Conservation (phyloP, 306 rosid genomes). For the Pueraria montana region DNA sequence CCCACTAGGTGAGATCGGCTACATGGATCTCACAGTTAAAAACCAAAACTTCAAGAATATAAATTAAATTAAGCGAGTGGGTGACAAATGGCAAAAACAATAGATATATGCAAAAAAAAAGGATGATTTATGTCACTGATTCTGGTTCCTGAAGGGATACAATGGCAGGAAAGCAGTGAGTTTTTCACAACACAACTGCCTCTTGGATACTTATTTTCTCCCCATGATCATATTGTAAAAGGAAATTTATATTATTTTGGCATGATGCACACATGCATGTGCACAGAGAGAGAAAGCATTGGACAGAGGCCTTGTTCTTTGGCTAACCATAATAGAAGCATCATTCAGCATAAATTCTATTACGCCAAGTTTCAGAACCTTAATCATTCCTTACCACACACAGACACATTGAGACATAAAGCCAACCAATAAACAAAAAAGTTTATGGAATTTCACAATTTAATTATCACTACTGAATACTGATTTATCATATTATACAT, state of each 20-base stretch:
- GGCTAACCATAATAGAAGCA: neutral
- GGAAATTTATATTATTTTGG: neutral
- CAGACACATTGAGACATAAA: neutral
- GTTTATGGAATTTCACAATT: conserved; percentile 1
- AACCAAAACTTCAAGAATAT: conserved; percentile 2
- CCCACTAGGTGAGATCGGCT: no score
- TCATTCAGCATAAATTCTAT: conserved; percentile 31
- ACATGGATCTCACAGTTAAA: no score
- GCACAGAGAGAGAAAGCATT: neutral
- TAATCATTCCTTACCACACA: conserved; percentile 3
- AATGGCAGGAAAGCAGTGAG: conserved; percentile 17
- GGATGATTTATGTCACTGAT: neutral
- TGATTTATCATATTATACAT: conserved; percentile 35
- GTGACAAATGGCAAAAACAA: conserved; percentile 23
- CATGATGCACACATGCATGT: neutral
- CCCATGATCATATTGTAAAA: neutral
- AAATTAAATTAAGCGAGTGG: conserved; percentile 5
- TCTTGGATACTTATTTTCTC: conserved; percentile 8
- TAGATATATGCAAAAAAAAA: conserved; percentile 17
- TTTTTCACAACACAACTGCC: conserved; percentile 29
- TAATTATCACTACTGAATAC: conserved; percentile 1
- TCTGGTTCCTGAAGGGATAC: neutral
- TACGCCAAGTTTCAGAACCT: conserved; percentile 19
- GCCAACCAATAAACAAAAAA: conserved; percentile 11
- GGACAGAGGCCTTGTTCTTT: conserved; percentile 10